Conservation (phyloP, 352 stramenopile genomes). For the Elongisporangium anandrum region DNA sequence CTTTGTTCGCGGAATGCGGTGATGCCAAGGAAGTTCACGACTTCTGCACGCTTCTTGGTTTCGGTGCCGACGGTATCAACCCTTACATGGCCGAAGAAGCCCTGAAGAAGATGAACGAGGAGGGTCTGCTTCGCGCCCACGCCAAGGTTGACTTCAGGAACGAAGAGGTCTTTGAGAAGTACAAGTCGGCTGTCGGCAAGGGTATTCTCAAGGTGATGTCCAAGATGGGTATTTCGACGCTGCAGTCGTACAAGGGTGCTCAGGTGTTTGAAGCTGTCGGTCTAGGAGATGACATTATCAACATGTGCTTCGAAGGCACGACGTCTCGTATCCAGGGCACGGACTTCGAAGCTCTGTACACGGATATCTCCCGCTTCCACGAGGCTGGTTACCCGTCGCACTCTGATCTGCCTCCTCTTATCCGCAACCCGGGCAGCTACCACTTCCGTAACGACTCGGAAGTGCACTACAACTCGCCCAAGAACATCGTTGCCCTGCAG, state of each 20-base stretch:
- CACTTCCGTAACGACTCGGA: slow-evolving; percentile 94
- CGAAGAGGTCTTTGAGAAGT: slow-evolving; percentile 62
- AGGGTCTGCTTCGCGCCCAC: slow-evolving; percentile 81
- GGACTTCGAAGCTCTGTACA: slow-evolving; percentile 94
- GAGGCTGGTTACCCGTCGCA: slow-evolving; percentile 84
- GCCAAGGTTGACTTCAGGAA: slow-evolving; percentile 46
- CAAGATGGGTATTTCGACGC: slow-evolving; percentile 96
- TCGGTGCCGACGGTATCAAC: slow-evolving; percentile 93
- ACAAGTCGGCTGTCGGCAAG: slow-evolving; percentile 61
- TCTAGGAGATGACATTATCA: slow-evolving; percentile 91
- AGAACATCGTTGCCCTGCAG: slow-evolving; percentile 94
- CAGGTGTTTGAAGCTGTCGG: slow-evolving; percentile 97
- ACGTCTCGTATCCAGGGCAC: slow-evolving; percentile 90
- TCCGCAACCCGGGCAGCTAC: slow-evolving; percentile 95
- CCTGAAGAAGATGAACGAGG: slow-evolving; percentile 93
- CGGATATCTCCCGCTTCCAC: slow-evolving; percentile 92
- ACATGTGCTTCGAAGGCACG: slow-evolving; percentile 83
- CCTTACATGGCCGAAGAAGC: slow-evolving; percentile 95
- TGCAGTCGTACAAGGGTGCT: slow-evolving; percentile 94
- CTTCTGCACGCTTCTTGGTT: slow-evolving; percentile 92
- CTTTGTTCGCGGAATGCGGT: slow-evolving; percentile 92
- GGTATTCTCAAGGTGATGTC: slow-evolving; percentile 81
- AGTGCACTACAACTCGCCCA: slow-evolving; percentile 95
- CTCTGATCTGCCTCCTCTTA: slow-evolving; percentile 71
- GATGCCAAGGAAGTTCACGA: slow-evolving; percentile 97